phyloP scores from a whole-genome alignment of 257 asterid species.

The Coffea eugenioides region DNA sequence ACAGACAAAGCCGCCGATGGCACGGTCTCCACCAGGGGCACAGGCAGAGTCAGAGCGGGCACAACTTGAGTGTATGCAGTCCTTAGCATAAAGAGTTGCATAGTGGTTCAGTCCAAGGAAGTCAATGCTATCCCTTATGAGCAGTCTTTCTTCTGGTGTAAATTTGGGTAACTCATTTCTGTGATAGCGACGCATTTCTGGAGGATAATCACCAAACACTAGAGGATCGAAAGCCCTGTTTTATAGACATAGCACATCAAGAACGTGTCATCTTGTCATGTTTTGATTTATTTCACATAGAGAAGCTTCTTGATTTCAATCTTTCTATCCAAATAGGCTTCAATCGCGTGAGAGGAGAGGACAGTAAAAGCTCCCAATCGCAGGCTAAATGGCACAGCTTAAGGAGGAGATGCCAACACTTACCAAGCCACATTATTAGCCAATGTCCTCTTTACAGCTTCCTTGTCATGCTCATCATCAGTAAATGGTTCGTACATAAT shows the following conservation, averaged over 20 bases:
- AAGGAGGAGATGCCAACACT: no score
- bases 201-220: constrained; percentile 72
- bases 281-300: no score
- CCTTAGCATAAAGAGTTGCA: constrained; percentile 57
- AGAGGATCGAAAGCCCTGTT: constrained; percentile 58
- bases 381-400: no score
- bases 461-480: constrained; percentile 38
- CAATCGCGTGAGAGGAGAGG: no score
- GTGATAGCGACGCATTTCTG: constrained; percentile 51
- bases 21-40: constrained; percentile 44
- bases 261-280: no score
- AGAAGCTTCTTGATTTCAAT: no score
- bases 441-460: constrained; percentile 52
- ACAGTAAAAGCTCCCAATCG: no score
- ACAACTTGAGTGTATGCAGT: constrained; percentile 57
- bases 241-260: no score
- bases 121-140: constrained; percentile 56
- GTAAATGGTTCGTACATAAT: constrained; percentile 60
- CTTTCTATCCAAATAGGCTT: no score
- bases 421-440: constrained; percentile 44
- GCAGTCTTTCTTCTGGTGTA: constrained; percentile 43
- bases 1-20: constrained; percentile 52
- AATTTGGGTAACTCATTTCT: constrained; percentile 54
- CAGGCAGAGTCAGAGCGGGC: constrained; percentile 42
- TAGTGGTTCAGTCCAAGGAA: constrained; percentile 81